Base-by-base conservation (phyloP, 106 monocot species). In the Alisma plantagoaquatica region DNA sequence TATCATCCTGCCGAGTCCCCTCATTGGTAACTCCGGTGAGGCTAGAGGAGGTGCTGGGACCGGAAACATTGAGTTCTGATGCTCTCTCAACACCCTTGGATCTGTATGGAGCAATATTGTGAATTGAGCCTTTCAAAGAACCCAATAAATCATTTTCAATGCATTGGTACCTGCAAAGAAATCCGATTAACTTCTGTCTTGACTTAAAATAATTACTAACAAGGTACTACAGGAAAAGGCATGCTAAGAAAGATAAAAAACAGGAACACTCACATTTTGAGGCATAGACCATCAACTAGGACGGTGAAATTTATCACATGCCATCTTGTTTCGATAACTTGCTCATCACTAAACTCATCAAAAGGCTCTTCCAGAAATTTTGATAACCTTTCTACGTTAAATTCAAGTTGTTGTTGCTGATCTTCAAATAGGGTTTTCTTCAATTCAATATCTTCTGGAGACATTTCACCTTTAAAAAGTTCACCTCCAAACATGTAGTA, bases 401-500 rank as follows among this genome's bases (percentile, higher is more conserved):
- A 70, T 65, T 90, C 89, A 23, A 90, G 58, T 54, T 84, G 84
- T 16, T 90, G 89, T 26, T 90, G 89, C 67, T 90, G 89, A 27
- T 84, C 89, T 56, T 90, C 89, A 69, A 90, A 90, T 27, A 90
- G 54, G 38, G 79, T 77, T 42, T 80, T 72, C 43, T 77, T 84
- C 68, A 90, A 7, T 27, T 90, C 84, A 29, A 76, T 90, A 28
- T 80, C 84, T 56, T 80, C 27, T 12, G 59, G 33, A 31, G 73
- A 80, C 89, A 90, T 90, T 55, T 90, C 89, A 65, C 80, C 89
- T 68, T 80, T 79, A 50, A 90, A 90, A 62, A 90, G 64, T 46
- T 90, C 89, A 62, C 84, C 89, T 3, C 89, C 84, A 73, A 90
- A 90, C 89, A 90, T 84, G 61, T 80, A 90, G 41, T 68, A 84